Conservation (phyloP, 1,139 yeast species). For the Scheffersomyces illinoinensis region DNA sequence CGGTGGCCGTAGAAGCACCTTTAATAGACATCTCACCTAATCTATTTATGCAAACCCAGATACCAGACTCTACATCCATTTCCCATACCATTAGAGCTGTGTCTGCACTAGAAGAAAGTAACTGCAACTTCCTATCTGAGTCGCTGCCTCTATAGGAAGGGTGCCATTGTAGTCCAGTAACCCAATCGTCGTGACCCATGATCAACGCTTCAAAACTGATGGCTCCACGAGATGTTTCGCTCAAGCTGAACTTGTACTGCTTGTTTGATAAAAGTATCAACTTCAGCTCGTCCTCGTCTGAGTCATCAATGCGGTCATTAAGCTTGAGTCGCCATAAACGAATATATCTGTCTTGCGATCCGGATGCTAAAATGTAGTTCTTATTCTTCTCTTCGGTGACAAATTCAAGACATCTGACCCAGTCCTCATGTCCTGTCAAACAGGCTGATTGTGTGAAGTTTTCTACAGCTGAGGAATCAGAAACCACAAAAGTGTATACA, state of each 20-base stretch:
- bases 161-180: slow-evolving; percentile 83
- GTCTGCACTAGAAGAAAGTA: slow-evolving; percentile 89
- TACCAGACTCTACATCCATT: slow-evolving; percentile 82
- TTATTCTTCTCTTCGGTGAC: slow-evolving; percentile 50
- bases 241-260: slow-evolving; percentile 56
- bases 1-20: slow-evolving; percentile 98
- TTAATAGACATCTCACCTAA: slow-evolving; percentile 91
- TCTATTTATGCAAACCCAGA: slow-evolving; percentile 82
- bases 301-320: slow-evolving; percentile 56
- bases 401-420: slow-evolving; percentile 77
- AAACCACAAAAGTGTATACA: slow-evolving; percentile 47
- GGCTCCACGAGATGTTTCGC: slow-evolving; percentile 40
- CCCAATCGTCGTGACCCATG: slow-evolving; percentile 99
- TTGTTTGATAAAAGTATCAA: slow-evolving; percentile 62
- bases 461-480: slow-evolving; percentile 8
- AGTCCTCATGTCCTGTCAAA: slow-evolving; percentile 88
- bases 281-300: slow-evolving; percentile 56
- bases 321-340: slow-evolving; percentile 77
- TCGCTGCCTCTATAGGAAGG: slow-evolving; percentile 27
- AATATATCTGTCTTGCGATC: slow-evolving; percentile 87
- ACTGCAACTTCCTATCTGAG: slow-evolving; percentile 40
- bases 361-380: slow-evolving; percentile 70
- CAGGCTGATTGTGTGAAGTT: slow-evolving; percentile 46
- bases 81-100: slow-evolving; percentile 96
- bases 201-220: slow-evolving; percentile 87